Evolutionary conservation across 2,329 filamentous ascomycete genomes (phyloP), one percentile per base, ranked within the genome.

Genomic region (Alternaria rosae): DNA sequence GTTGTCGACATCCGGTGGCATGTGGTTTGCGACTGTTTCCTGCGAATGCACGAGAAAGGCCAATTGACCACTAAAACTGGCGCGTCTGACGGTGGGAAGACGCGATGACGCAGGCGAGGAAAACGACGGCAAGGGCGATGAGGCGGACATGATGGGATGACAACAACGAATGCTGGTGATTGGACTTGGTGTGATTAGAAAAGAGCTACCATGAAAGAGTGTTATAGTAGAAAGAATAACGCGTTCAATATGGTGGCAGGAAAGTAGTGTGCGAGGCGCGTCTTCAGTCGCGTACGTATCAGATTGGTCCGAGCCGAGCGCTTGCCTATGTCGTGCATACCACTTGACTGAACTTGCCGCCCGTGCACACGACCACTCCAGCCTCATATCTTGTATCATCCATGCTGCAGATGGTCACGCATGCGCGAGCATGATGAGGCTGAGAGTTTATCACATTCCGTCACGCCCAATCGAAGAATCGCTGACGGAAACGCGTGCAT

Each of bases 1-100:
- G 72, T 88, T 87, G 72, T 89, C 86, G 48, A 87, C 82, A 60
- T 84, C 83, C 25, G 86, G 85, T 50, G 85, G 85, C 28, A 87
- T 80, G 43, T 85, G 85, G 68, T 86, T 82, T 15, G 83, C 84
- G 54, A 88, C 75, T 15, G 85, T 87, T 64, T 85, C 82, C 59
- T 86, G 83, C 15, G 86, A 88, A 73, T 88, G 86, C 43, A 88
- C 84, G n/a, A 88, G 80, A 70, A 88, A 89, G 52, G 86, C 85
- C 73, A 85, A 85, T 57, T 70, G 67, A 32, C 68, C 67, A 28
- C 68, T 65, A 47, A 63, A 72, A 61, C 75, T 78, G 42, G 71
- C 70, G 62, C 71, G 69, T 67, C 69, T 67, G 58, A 43, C 67
- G 54, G 65, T 63, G n/a, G 66, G 62, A 21, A 60, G 23, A 43